A percentile compares a stretch with the other conserved stretches of the same genome.
These are phyloP conservation scores for Clitopilus hobsonii DNA, from an alignment of 768 basidiomycete genomes.

Conservation along the genomic window DNA sequence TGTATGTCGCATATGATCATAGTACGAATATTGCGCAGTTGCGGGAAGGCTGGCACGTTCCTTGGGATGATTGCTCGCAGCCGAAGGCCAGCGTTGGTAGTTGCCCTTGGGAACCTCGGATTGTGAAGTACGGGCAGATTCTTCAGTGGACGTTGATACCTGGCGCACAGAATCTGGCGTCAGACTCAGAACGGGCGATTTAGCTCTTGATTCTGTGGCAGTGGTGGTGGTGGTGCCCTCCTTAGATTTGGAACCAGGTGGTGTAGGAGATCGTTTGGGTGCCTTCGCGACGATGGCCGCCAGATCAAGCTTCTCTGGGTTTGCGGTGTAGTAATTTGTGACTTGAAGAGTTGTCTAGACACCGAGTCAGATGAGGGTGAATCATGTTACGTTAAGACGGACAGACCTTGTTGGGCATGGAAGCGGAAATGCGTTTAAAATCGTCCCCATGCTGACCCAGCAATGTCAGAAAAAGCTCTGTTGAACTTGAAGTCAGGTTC, in stretches of 20 bases:
- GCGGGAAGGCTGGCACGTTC: background rate
- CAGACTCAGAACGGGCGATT: slow-evolving; percentile 10
- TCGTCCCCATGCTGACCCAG: slow-evolving; percentile 62
- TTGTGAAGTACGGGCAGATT: background rate
- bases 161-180: slow-evolving; percentile 15
- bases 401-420: slow-evolving; percentile 56
- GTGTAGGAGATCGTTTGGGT: slow-evolving; percentile 36
- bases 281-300: slow-evolving; percentile 34
- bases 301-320: slow-evolving; percentile 35
- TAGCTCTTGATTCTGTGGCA: slow-evolving; percentile 8
- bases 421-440: slow-evolving; percentile 64
- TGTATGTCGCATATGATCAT: background rate
- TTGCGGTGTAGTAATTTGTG: slow-evolving; percentile 43
- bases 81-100: background rate
- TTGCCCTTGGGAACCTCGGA: background rate
- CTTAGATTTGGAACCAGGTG: slow-evolving; percentile 17
- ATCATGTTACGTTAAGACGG: background rate
- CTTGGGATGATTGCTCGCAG: background rate
- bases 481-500: background rate
- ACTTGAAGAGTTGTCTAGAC: slow-evolving; percentile 53
- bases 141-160: background rate
- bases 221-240: slow-evolving; percentile 16
- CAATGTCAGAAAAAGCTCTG: slow-evolving; percentile 50
- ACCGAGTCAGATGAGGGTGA: slow-evolving; percentile 2
- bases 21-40: background rate